Evolutionary conservation across 257 asterid species (phyloP).

Genomic region (Salvia miltiorrhiza): DNA sequence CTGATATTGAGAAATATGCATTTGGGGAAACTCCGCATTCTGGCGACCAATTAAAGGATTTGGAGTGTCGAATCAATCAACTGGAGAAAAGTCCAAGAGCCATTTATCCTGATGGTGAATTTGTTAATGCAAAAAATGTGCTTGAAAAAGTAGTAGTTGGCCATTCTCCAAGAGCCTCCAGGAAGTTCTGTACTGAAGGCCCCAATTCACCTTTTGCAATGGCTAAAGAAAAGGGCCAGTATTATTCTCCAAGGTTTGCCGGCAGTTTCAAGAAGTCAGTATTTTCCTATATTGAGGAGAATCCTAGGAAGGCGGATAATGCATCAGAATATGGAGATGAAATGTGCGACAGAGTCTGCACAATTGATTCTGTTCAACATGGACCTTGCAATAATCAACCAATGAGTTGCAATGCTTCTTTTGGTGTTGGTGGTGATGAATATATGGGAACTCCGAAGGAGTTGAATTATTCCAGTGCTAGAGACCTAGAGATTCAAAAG

Average conservation of each 20-base stretch:
- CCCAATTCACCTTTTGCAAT: constrained; percentile 38
- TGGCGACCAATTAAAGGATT: constrained; percentile 55
- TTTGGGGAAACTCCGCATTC: constrained; percentile 68
- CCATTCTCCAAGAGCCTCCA: constrained; percentile 68
- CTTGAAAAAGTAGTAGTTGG: constrained; percentile 73
- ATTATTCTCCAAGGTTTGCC: constrained; percentile 52
- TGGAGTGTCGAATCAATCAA: constrained; percentile 72
- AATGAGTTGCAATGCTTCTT: constrained; percentile 47
- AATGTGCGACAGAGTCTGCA: constrained; percentile 71
- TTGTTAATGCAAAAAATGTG: constrained; percentile 41
- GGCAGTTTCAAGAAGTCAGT: constrained; percentile 54
- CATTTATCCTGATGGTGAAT: constrained; percentile 56
- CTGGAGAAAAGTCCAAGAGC: constrained; percentile 72
- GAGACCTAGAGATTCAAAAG: constrained; percentile 75
- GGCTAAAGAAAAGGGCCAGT: constrained; percentile 44
- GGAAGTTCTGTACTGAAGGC: constrained; percentile 64
- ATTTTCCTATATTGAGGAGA: constrained; percentile 43
- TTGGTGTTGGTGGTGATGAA: constrained; percentile 41
- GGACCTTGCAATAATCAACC: constrained; percentile 39
- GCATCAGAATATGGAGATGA: constrained; percentile 67
- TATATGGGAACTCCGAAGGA: constrained; percentile 47
- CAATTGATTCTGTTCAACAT: constrained; percentile 76
- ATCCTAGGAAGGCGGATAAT: constrained; percentile 48
- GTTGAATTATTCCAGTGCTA: constrained; percentile 36
- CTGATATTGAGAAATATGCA: constrained; percentile 72